phyloP scores from a whole-genome alignment of 2,329 filamentous ascomycete species.

The Berkeleyomyces basicola region DNA sequence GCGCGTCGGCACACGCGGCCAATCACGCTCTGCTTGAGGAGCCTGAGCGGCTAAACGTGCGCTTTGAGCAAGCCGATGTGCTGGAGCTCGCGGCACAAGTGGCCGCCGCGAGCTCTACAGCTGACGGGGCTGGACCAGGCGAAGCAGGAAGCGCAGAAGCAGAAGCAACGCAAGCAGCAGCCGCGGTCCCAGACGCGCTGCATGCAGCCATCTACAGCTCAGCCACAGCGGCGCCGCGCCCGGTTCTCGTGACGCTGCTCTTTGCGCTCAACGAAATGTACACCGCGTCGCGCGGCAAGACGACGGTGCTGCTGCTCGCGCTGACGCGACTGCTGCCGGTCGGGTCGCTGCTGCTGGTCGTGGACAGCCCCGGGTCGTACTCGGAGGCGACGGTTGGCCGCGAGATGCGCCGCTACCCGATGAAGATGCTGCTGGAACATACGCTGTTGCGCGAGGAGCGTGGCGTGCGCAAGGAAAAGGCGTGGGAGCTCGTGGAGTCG shows the following conservation, averaged over 20 bases:
- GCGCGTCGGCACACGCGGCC: constrained; percentile 27
- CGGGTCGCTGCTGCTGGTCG: constrained; percentile 59
- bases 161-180: constrained; percentile 26
- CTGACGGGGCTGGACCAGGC: constrained; percentile 29
- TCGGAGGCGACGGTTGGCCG: constrained; percentile 60
- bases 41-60: constrained; percentile 20
- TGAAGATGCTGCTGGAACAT: constrained; percentile 84
- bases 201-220: constrained; percentile 21
- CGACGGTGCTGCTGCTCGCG: constrained; percentile 57
- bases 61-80: constrained; percentile 24
- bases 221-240: constrained; percentile 16
- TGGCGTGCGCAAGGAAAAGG: constrained; percentile 16
- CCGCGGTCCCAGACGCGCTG: constrained; percentile 13
- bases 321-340: constrained; percentile 41
- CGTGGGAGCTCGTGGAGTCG: constrained; percentile 60
- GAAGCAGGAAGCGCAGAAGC: constrained; percentile 24
- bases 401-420: constrained; percentile 57
- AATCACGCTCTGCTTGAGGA: constrained; percentile 27
- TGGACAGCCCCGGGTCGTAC: constrained; percentile 89
- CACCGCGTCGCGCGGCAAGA: constrained; percentile 51
- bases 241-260: constrained; percentile 58
- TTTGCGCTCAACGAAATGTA: constrained; percentile 97
- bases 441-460: constrained; percentile 32
- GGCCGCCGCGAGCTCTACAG: constrained; percentile 17
- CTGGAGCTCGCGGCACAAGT: constrained; percentile 24